A percentile compares a stretch with the other conserved stretches of the same genome.
Evolutionary conservation across 78 protist genomes (phyloP).

Genomic region (Monosiga brevicollis): DNA sequence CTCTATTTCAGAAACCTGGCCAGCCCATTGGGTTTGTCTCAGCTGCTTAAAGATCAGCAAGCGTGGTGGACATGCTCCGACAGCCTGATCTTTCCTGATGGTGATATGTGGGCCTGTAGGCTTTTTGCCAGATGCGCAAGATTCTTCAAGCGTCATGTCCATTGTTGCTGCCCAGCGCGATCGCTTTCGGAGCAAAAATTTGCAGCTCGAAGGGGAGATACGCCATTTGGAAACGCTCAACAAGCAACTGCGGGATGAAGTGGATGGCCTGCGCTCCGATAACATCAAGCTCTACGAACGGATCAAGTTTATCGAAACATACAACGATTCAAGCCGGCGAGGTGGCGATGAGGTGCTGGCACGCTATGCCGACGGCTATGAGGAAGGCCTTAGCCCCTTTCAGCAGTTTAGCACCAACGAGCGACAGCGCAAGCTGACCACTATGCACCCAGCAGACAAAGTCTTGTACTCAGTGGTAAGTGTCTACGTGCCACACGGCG

Average conservation of each 20-base stretch:
- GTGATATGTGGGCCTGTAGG: no score
- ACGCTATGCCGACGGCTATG: conserved; percentile 37
- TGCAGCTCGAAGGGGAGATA: conserved; percentile 45
- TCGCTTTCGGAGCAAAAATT: conserved; percentile 38
- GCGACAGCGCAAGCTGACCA: no score
- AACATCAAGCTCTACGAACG: conserved; percentile 68
- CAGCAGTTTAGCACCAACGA: conserved; percentile 37
- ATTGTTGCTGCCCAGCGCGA: conserved; percentile 62
- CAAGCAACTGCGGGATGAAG: conserved; percentile 25
- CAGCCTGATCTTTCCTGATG: no score
- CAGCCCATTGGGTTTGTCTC: no score
- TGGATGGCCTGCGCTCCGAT: conserved; percentile 44
- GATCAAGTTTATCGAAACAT: conserved; percentile 65
- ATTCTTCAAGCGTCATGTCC: conserved; percentile 28
- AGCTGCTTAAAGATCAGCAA: no score
- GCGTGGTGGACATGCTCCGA: no score
- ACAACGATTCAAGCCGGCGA: no score
- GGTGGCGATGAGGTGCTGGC: conserved; percentile 20
- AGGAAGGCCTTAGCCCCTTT: conserved; percentile 71
- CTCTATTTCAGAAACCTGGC: no score
- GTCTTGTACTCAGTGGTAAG: no score
- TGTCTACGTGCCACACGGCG: no score
- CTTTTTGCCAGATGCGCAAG: no score
- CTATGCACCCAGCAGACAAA: no score
- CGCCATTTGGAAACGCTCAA: conserved; percentile 22